phyloP scores from a whole-genome alignment of 768 basidiomycete species.

The Calocybe gangraenosa region DNA sequence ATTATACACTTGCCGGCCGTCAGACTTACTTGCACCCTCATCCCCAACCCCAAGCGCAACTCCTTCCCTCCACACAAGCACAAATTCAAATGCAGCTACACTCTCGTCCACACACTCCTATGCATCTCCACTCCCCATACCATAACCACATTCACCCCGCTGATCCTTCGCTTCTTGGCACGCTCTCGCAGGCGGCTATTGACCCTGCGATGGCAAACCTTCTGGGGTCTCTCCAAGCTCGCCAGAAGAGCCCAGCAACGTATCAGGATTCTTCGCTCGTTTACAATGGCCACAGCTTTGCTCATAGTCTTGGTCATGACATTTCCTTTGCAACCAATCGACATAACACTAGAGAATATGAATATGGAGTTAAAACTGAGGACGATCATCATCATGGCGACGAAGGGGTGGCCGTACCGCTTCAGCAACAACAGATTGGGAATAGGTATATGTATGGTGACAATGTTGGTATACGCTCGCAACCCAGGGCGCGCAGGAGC shows the following conservation, averaged over 20 bases:
- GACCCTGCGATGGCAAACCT: constrained; percentile 35
- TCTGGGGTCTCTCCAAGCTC: constrained; percentile 28
- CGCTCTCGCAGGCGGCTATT: constrained; percentile 14
- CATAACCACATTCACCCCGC: not conserved
- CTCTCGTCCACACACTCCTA: constrained; percentile 14
- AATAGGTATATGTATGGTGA: not conserved
- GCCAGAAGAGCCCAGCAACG: not conserved
- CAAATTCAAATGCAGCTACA: constrained; percentile 7
- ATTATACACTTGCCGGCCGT: constrained; percentile 34
- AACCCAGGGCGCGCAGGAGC: no score
- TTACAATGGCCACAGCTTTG: not conserved
- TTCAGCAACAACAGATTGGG: not conserved
- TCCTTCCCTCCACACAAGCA: constrained; percentile 2
- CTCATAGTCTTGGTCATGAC: not conserved
- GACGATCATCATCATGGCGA: not conserved
- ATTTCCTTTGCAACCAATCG: not conserved
- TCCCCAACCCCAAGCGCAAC: constrained; percentile 1
- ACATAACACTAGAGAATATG: not conserved
- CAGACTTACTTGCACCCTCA: constrained; percentile 5
- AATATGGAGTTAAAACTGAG: not conserved
- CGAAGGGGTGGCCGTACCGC: not conserved
- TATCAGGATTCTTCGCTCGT: not conserved
- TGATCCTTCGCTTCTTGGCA: no score
- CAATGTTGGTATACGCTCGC: not conserved
- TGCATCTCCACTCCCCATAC: not conserved